These are phyloP conservation scores for Fusarium sp. DNA, from an alignment of 2,329 filamentous ascomycete species.

Conservation along the genomic window DNA sequence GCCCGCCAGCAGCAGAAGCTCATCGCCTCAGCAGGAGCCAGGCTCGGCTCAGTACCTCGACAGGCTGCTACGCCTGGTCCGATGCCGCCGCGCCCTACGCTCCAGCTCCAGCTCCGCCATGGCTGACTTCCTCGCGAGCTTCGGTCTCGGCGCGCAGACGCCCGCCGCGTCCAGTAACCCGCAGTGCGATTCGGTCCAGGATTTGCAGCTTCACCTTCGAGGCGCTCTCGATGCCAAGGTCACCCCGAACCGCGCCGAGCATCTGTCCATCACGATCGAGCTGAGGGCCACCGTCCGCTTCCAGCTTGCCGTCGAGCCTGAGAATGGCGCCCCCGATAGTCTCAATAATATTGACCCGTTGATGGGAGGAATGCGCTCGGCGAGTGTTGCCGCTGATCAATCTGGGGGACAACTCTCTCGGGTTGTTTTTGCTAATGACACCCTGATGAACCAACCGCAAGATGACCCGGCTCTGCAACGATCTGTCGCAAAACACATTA, in stretches of 20 bases:
- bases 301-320: slow-evolving; percentile 52
- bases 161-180: slow-evolving; percentile 35
- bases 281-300: slow-evolving; percentile 60
- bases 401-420: slow-evolving; percentile 46
- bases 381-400: slow-evolving; percentile 14
- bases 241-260: slow-evolving; percentile 62
- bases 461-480: slow-evolving; percentile 63
- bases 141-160: slow-evolving; percentile 46
- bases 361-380: slow-evolving; percentile 45
- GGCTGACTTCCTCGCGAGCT: slow-evolving; percentile 55
- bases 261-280: slow-evolving; percentile 60
- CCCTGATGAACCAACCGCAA: slow-evolving; percentile 61
- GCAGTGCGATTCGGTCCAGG: slow-evolving; percentile 53
- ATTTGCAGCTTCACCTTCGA: slow-evolving; percentile 61
- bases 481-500: slow-evolving; percentile 62
- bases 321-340: slow-evolving; percentile 52
- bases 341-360: slow-evolving; percentile 53
- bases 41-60: slow-evolving; percentile 25
- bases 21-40: slow-evolving; percentile 33
- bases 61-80: slow-evolving; percentile 30
- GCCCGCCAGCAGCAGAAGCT: not conserved
- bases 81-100: slow-evolving; percentile 1
- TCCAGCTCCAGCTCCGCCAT: slow-evolving; percentile 38
- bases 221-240: slow-evolving; percentile 56
- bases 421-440: slow-evolving; percentile 58